Percentiles rank a stretch among this genome's conserved stretches.
These are phyloP conservation scores for Nitzschia sp. DNA, from an alignment of 108 stramenopile species.

Conservation along the genomic window DNA sequence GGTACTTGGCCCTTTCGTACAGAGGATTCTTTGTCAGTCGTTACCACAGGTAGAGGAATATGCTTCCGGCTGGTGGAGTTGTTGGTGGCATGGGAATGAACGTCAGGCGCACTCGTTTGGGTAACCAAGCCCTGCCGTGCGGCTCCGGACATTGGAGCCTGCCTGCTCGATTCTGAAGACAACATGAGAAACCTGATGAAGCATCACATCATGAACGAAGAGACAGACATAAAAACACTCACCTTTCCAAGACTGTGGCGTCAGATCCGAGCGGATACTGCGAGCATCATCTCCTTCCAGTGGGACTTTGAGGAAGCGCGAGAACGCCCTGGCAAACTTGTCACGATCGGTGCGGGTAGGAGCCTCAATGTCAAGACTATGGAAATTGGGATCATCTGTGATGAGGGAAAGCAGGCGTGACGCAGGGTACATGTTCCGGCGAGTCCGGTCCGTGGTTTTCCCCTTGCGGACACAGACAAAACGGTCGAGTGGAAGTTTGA, in stretches of 20 bases:
- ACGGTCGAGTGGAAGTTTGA: slow-evolving; percentile 54
- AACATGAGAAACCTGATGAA: too few relatives aligned
- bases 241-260: slow-evolving; percentile 34
- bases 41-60: slow-evolving; percentile 28
- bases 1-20: background rate
- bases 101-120: background rate
- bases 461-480: slow-evolving; percentile 75
- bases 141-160: background rate
- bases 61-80: slow-evolving; percentile 16
- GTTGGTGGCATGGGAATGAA: slow-evolving; percentile 27
- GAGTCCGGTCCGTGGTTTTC: slow-evolving; percentile 78
- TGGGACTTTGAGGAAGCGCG: slow-evolving; percentile 72
- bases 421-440: slow-evolving; percentile 54
- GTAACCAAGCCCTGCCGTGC: background rate
- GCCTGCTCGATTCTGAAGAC: background rate
- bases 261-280: slow-evolving; percentile 31
- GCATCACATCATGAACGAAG: background rate
- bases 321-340: slow-evolving; percentile 84
- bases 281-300: slow-evolving; percentile 37
- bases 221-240: background rate
- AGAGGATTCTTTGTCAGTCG: slow-evolving; percentile 8
- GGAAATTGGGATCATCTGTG: slow-evolving; percentile 40
- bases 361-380: slow-evolving; percentile 82
- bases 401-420: slow-evolving; percentile 63
- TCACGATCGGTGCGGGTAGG: slow-evolving; percentile 82